Conservation (phyloP, 805 yeast genomes). For the Saccharomycopsis synnaedendra region DNA sequence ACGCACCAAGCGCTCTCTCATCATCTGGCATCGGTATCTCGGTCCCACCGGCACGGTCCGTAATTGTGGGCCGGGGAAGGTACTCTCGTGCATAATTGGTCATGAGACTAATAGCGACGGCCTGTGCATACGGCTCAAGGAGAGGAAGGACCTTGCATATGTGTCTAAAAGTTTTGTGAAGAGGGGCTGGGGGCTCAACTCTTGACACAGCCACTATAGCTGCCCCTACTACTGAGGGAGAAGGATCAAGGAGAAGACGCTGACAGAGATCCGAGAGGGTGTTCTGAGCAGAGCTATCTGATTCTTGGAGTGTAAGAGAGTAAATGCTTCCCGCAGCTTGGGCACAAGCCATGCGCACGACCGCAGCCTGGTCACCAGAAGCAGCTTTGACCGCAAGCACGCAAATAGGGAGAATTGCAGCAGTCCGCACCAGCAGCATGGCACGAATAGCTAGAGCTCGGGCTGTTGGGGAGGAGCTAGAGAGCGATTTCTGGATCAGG, state of each 20-base stretch:
- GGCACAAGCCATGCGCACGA: conserved; percentile 73
- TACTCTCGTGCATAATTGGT: conserved; percentile 55
- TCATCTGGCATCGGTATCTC: conserved; percentile 32
- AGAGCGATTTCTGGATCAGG: conserved; percentile 75
- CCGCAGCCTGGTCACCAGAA: conserved; percentile 57
- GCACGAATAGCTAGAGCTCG: conserved; percentile 70
- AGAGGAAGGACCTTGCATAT: conserved; percentile 35
- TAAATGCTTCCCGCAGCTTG: conserved; percentile 55
- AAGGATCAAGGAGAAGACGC: conserved; percentile 52
- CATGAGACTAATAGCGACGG: conserved; percentile 45
- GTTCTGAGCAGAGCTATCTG: conserved; percentile 2
- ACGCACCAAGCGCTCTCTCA: conserved; percentile 24
- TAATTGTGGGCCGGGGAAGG: conserved; percentile 41
- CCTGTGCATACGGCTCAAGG: conserved; percentile 69
- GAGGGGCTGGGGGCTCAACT: conserved; percentile 44
- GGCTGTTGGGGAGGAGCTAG: conserved; percentile 55
- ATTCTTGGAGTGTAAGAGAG: conserved; percentile 5
- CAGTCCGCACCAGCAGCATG: conserved; percentile 71
- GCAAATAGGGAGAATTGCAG: conserved; percentile 72
- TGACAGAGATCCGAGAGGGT: conserved; percentile 26
- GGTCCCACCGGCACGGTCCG: conserved; percentile 22
- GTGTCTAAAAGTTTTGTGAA: conserved; percentile 63
- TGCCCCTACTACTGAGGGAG: conserved; percentile 55
- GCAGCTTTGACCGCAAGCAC: conserved; percentile 61
- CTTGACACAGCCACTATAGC: conserved; percentile 48